Conservation (phyloP, 257 asterid genomes). For the Nicotiana tabacum region DNA sequence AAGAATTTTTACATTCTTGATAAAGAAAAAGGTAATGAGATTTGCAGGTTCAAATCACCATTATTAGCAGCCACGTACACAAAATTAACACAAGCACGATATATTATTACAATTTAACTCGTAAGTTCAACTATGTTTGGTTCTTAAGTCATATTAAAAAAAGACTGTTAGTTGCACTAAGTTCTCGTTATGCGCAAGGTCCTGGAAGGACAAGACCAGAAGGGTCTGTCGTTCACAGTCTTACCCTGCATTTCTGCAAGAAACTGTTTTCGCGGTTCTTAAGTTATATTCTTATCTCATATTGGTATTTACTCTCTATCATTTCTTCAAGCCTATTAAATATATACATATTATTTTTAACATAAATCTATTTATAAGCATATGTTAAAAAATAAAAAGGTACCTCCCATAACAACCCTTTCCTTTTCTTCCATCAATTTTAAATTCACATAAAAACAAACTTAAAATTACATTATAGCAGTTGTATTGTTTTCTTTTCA, state of each 20-base stretch:
- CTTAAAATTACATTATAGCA: neutral
- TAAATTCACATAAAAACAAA: slow-evolving; percentile 5
- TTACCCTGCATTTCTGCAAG: accelerated
- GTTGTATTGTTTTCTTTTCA: neutral
- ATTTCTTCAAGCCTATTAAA: neutral
- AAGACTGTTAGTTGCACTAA: too few relatives aligned
- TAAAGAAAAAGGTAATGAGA: neutral
- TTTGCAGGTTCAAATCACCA: neutral
- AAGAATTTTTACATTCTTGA: neutral
- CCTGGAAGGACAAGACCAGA: accelerated
- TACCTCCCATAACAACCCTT: neutral
- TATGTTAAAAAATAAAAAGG: neutral
- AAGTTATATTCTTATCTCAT: too few relatives aligned
- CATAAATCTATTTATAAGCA: too few relatives aligned
- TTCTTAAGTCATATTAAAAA: too few relatives aligned
- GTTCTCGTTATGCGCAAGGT: too few relatives aligned
- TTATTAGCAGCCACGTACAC: neutral
- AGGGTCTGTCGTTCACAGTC: too few relatives aligned
- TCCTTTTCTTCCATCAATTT: neutral
- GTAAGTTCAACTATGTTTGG: too few relatives aligned
- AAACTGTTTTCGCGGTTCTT: too few relatives aligned
- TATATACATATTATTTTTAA: neutral
- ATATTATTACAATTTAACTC: neutral
- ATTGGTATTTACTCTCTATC: neutral
- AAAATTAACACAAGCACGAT: neutral